Percentiles rank a stretch among this genome's conserved stretches.
Evolutionary conservation across 306 rosid genomes (phyloP).

Genomic region (Myrica gale): DNA sequence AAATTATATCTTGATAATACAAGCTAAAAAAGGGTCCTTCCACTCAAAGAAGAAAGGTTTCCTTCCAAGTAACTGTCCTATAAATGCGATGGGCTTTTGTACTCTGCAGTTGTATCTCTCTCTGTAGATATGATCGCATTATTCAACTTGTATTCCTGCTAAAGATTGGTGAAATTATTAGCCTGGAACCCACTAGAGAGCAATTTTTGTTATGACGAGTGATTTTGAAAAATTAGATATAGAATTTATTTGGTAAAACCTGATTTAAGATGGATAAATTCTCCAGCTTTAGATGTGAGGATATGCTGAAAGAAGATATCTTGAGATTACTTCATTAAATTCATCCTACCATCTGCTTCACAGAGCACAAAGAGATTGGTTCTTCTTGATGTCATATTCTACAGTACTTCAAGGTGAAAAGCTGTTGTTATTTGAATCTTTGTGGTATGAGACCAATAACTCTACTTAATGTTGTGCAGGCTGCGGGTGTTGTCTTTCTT

Average conservation of each 20-base stretch:
- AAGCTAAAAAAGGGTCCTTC: neutral
- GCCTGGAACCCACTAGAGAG: neutral
- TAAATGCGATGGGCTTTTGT: neutral
- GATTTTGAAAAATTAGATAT: neutral
- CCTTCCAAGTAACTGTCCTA: neutral
- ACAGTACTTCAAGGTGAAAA: neutral
- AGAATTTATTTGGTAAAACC: neutral
- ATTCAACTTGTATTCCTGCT: neutral
- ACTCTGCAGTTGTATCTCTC: neutral
- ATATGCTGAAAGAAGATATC: neutral
- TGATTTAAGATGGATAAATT: neutral
- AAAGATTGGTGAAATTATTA: neutral
- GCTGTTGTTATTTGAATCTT: neutral
- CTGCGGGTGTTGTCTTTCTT: conserved; percentile 64
- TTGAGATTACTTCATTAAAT: neutral
- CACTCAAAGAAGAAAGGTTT: neutral
- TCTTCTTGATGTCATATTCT: neutral
- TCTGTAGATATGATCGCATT: neutral
- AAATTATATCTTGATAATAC: neutral
- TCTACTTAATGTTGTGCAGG: conserved; percentile 40
- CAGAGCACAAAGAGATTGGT: neutral
- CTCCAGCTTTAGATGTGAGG: neutral
- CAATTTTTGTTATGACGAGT: neutral
- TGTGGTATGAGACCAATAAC: neutral
- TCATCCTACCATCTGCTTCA: neutral